These are phyloP conservation scores for Phyllosticta ampelicida DNA, from an alignment of 2,329 filamentous ascomycete genomes.

Conservation along the genomic window DNA sequence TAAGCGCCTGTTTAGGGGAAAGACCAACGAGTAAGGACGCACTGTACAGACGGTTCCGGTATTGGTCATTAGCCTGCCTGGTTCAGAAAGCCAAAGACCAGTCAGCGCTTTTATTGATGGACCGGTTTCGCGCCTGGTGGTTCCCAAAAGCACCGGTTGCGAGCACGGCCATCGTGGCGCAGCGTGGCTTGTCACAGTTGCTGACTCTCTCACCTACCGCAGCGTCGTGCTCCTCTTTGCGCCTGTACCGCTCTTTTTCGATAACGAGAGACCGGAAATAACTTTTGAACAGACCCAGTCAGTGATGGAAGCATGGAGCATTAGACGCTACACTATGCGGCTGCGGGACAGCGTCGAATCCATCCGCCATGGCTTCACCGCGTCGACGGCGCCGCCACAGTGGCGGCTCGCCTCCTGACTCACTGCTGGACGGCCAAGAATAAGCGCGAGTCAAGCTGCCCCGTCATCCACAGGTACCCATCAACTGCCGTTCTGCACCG, in stretches of 20 bases:
- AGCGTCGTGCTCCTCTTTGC: background rate
- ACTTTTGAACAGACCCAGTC: background rate
- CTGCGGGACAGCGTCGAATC: background rate
- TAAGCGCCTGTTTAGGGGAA: no score
- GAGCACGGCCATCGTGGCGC: background rate
- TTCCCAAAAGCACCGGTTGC: background rate
- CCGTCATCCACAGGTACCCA: background rate
- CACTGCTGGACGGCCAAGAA: background rate
- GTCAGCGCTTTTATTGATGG: background rate
- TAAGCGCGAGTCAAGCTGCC: background rate
- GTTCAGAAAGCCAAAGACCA: background rate
- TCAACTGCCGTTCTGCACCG: background rate
- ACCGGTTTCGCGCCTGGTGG: background rate
- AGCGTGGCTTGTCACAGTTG: background rate
- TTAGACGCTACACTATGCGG: background rate
- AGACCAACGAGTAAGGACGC: background rate
- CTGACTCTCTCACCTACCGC: background rate
- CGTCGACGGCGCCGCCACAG: background rate
- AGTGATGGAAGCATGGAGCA: background rate
- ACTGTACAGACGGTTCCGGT: background rate
- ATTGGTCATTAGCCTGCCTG: background rate
- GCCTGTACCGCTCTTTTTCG: no score
- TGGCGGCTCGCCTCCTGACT: background rate
- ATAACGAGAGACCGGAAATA: no score
- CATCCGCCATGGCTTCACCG: background rate